Base-by-base conservation (phyloP, 2,329 filamentous ascomycete species). In the Aspergillus puulaauensis region DNA sequence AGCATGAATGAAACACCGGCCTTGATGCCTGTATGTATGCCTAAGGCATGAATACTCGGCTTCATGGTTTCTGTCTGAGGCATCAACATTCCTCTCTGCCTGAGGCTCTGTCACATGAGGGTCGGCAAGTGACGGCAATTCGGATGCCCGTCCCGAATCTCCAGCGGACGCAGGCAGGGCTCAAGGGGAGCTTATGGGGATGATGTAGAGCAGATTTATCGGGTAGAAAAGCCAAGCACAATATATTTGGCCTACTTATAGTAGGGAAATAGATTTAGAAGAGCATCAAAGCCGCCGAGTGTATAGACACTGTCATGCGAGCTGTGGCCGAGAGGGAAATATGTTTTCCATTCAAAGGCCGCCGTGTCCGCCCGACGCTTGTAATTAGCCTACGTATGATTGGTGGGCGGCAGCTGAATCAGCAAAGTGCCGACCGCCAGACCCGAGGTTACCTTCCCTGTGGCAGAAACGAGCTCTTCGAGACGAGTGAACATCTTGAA, bases 341-440 rank as follows among this genome's bases (percentile, higher is more conserved):
- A 59, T 58, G 57, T 41, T 33, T 61, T 61, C 43, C 50, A 48
- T 33, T 50, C 51, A 47, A 21, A 33, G 48, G 50, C 43, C 60
- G 68, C 71, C 71, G 71, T 74, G 68, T 72, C 64, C 68, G 68
- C 70, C 72, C 72, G 72, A 74, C 64, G 67, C 69, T 74, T 73
- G 67, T 67, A 72, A 73, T 73, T 72, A 73, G 61, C 49, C 56
- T 44, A 5, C 6, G 19, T 37, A 6, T 73, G 67, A 74, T 74
- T 74, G 72, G 72, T 53, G 21, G 1, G 4, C 0, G 5, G 0
- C 0, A 2, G 65, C 67, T 73, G 66, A 73, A 62, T 74, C 68
- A 74, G 68, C 68, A 46, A 8, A 41, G 57, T 62, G 61, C 64
- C 68, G 69, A 69, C 68, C 58, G 61, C 61, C 66, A 68, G 67